Conservation (phyloP, 495 filamentous ascomycete species). For the Xanthoparmelia taractica region DNA sequence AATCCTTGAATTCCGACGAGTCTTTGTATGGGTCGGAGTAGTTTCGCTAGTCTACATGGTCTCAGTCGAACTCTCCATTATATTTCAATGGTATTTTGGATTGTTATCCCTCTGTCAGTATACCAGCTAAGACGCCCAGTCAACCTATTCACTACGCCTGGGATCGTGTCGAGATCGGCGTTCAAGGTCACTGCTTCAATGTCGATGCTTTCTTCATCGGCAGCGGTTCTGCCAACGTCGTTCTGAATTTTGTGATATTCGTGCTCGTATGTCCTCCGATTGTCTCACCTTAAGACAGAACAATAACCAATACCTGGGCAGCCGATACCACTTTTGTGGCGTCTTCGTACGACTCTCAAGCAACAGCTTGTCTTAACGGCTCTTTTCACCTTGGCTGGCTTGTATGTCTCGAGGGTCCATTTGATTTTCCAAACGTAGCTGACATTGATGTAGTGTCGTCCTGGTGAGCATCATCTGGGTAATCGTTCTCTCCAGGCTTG, state of each 20-base stretch:
- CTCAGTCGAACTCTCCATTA: conserved; percentile 8
- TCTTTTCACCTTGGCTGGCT: conserved; percentile 22
- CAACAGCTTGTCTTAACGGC: conserved; percentile 21
- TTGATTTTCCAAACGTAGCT: neutral
- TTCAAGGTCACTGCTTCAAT: conserved; percentile 16
- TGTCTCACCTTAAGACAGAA: neutral
- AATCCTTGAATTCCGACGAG: conserved; percentile 13
- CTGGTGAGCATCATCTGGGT: conserved; percentile 23
- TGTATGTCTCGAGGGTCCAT: conserved; percentile 10
- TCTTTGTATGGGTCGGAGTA: conserved; percentile 6
- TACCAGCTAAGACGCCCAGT: neutral
- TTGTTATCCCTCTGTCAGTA: neutral
- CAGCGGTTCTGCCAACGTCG: conserved; percentile 18
- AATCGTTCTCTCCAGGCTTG: conserved; percentile 19
- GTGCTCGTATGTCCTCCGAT: conserved; percentile 7
- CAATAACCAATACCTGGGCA: conserved; percentile 4
- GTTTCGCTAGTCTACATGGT: conserved; percentile 12
- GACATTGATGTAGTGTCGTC: conserved; percentile 13
- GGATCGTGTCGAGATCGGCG: conserved; percentile 3
- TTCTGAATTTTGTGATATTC: conserved; percentile 21
- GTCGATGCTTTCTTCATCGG: conserved; percentile 15
- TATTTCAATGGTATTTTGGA: conserved; percentile 21
- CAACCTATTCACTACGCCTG: conserved; percentile 19
- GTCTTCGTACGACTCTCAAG: conserved; percentile 15
- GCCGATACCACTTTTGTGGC: conserved; percentile 24